Base-by-base conservation (phyloP, 371 early-diverging fungal genomes). In the Saksenaea oblongispora region DNA sequence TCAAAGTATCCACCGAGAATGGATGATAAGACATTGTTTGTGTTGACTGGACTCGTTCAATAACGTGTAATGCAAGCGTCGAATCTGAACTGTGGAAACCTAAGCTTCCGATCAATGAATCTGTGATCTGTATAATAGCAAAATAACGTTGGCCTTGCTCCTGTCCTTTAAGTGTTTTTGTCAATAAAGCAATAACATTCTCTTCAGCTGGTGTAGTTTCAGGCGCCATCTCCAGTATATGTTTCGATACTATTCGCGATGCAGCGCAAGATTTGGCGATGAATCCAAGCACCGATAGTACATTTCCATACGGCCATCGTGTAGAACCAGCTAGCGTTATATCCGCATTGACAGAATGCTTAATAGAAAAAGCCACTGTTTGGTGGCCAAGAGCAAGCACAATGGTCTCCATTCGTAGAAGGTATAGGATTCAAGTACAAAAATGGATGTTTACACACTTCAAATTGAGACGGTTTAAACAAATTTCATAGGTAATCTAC, bases 241-340 rank as follows among this genome's bases (percentile, higher is more conserved):
- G 70, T 53, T 67, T 74, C n/a, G 69, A 76, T 55, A 77, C 67
- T 8, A 84, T 87, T 42, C 84, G 83, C 15, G 74, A 72, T 17
- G 72, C 74, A 10, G 67, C 77, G 5, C 83, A 83, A 34, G 84
- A 80, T 7, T 71, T 76, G 44, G 61, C 72, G 14, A 78, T 64
- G 66, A 78, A 78, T 22, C 63, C 65, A n/a, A 59, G 44, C 22
- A 78, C 69, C 7, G 72, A 67, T 1, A 76, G 59, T 0, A 63
- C 68, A 18, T 51, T 64, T 1, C 36, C 56, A 53, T 60, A 61
- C 17, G 61, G 39, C 69, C 75, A 76, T 24, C 27, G 39, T 9
- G 26, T n/a, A 5, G 22, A 64, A 54, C 41, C 53, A 39, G 56
- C 58, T 2, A 39, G 54, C 11, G 59, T 60, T 0, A 55, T 37